phyloP scores from a whole-genome alignment of 306 rosid genomes.

The Trifolium fragiferum region DNA sequence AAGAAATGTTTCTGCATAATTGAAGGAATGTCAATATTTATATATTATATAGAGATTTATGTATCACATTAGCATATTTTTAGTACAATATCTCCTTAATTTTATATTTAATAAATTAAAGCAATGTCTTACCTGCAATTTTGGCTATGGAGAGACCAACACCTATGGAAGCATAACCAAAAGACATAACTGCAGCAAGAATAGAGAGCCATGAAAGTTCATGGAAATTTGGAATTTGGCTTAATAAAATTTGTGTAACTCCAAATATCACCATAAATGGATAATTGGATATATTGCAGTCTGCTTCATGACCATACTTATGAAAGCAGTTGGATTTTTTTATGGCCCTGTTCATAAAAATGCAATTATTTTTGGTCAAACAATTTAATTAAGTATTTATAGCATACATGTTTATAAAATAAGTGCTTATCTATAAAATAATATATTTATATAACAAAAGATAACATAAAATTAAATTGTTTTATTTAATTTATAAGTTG shows the following conservation, averaged over 20 bases:
- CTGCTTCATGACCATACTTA: conserved; percentile 34
- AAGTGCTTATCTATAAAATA: too few species aligned
- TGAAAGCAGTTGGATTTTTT: conserved; percentile 52
- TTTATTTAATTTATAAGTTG: too few species aligned
- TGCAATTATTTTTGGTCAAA: neutral
- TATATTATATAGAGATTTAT: too few species aligned
- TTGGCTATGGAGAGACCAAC: conserved; percentile 53
- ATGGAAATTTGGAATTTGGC: conserved; percentile 55
- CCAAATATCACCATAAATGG: conserved; percentile 45
- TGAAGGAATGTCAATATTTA: too few species aligned
- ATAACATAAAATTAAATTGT: too few species aligned
- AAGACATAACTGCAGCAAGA: conserved; percentile 54
- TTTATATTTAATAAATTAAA: too few species aligned
- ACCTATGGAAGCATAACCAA: conserved; percentile 50
- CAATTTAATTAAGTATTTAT: too few species aligned
- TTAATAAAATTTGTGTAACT: conserved; percentile 32
- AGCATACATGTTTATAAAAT: too few species aligned
- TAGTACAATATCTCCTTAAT: neutral
- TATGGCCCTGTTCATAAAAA: conserved; percentile 43
- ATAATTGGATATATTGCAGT: conserved; percentile 37
- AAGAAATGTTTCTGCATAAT: too few species aligned
- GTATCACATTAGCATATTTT: too few species aligned
- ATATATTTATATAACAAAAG: too few species aligned
- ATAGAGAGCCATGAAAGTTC: conserved; percentile 50
- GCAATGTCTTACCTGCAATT: conserved; percentile 46